Evolutionary conservation across 345 rosid genomes (phyloP), one percentile per base, ranked within the genome.

Genomic region (Trapa bicornis): DNA sequence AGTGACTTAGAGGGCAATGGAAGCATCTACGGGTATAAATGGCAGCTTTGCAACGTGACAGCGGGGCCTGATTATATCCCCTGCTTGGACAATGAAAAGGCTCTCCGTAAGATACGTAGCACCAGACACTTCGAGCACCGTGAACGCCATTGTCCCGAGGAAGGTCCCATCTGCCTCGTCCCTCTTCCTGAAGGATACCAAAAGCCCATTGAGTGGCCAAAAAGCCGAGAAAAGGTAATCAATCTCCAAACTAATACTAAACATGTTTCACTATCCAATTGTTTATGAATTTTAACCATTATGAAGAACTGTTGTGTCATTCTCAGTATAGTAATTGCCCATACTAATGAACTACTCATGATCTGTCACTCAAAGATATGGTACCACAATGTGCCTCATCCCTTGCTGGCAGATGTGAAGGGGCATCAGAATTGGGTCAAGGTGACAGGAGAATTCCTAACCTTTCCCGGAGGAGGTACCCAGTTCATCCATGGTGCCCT

Each of bases 351-450:
- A 58, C 4, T 58, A 32, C 63, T 9, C 13, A 32, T 32, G 37
- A 58, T 11, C 38, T 6, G 48, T 5, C 15, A 3, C 16, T 47
- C 12, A 66, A 81, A 94, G 97, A 91, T 94, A 83, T 91, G 99
- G 99, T 94, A 91, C 70, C 87, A 80, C 37, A 94, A 94, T 68
- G 99, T 91, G 57, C 96, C 99, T 65, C 89, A 91, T 75, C 79
- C 88, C 56, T 66, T 15, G 79, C 79, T 94, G 58, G 97, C 91
- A 8, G 80, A 85, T 65, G 82, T 94, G 70, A 94, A 94, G 77
- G 97, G 97, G 65, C 99, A 91, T 67, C 99, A 94, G 66, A 94
- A 94, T 65, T 91, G 97, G 99, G 88, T 94, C 29, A 91, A 91
- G 80, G 89, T 91, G 45, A 80, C 89, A 1, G 96, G 99, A 9